phyloP scores from a whole-genome alignment of 768 basidiomycete genomes.

The Neoboletus subvelutipes region DNA sequence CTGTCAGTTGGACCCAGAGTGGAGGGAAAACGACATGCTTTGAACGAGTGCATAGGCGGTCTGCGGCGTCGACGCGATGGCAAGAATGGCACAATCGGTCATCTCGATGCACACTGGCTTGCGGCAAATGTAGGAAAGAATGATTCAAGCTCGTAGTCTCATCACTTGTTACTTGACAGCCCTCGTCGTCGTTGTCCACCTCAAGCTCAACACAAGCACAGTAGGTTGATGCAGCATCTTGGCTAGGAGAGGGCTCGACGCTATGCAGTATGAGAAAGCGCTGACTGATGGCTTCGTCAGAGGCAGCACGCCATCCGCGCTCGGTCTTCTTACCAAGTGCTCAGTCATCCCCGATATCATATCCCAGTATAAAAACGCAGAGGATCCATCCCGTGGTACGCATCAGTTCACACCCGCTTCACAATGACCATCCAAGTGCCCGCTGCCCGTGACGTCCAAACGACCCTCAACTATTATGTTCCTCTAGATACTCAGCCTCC shows the following conservation, averaged over 20 bases:
- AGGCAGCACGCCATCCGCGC: slow-evolving; percentile 12
- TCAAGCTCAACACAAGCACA: neutral
- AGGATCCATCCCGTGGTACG: neutral
- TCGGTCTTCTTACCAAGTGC: slow-evolving; percentile 10
- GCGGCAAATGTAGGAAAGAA: neutral
- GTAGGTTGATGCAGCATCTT: too few relatives aligned
- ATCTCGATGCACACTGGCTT: slow-evolving; percentile 1
- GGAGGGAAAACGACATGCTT: slow-evolving; percentile 17
- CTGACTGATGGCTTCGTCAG: slow-evolving; percentile 18
- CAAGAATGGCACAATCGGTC: slow-evolving; percentile 28
- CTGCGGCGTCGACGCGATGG: slow-evolving; percentile 22
- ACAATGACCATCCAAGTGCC: slow-evolving; percentile 25
- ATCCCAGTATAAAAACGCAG: slow-evolving; percentile 9
- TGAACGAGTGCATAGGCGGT: slow-evolving; percentile 23
- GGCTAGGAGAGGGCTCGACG: too few relatives aligned
- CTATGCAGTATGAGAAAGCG: too few relatives aligned
- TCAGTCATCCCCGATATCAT: neutral
- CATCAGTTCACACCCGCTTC: neutral
- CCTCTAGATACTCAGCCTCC: slow-evolving; percentile 32
- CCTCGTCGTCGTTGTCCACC: neutral
- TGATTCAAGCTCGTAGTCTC: neutral
- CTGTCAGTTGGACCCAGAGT: slow-evolving; percentile 17
- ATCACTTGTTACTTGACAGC: neutral
- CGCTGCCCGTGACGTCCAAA: slow-evolving; percentile 36
- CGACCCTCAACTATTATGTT: slow-evolving; percentile 38